Base-by-base conservation (phyloP, 495 filamentous ascomycete species). In the Bacidia gigantensis region DNA sequence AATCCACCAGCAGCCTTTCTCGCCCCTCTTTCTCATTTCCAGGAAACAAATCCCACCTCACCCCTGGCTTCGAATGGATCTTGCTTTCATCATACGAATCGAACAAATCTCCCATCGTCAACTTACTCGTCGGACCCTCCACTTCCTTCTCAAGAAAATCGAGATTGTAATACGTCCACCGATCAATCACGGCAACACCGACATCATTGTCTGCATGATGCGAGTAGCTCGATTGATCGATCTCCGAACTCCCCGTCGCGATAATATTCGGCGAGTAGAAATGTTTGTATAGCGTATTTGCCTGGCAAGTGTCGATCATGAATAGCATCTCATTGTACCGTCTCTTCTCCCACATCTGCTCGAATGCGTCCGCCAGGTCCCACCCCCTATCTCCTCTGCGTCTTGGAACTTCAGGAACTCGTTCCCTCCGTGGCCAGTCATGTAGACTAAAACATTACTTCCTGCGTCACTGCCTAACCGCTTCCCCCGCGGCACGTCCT, bases 291-390 rank as follows among this genome's bases (percentile, higher is more conserved):
- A 98, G 95, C 11, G 92, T 98, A 60, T 98, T 98, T 35, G 92
- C 92, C 69, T 98, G 92, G 68, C 92, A 98, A 0, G 92, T 98
- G 68, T 98, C 92, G 69, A 98, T 97, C 92, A 98, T 98, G 72
- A 98, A 98, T 51, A 98, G 77, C 57, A 98, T 78, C 65, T 98
- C 92, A 59, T 97, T 87, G 64, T 88, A 88, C 69, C 92, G 77
- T 71, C 89, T 89, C 81, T 98, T 98, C 72, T 98, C 93, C 87
- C 89, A 96, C 92, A 98, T 98, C 76, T 98, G 92, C 67, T 90
- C 90, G 65, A 98, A 97, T 11, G 93, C 92, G 71, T 98, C 86
- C 23, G 92, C 92, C 48, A 98, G 69, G 72, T 98, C 92, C 68
- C 90, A 96, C 0, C 87, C 52, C 87, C 88, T 45, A 98, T 96